Conservation (phyloP, 192 early-diverging fungal genomes). For the Radiomyces spectabilis region DNA sequence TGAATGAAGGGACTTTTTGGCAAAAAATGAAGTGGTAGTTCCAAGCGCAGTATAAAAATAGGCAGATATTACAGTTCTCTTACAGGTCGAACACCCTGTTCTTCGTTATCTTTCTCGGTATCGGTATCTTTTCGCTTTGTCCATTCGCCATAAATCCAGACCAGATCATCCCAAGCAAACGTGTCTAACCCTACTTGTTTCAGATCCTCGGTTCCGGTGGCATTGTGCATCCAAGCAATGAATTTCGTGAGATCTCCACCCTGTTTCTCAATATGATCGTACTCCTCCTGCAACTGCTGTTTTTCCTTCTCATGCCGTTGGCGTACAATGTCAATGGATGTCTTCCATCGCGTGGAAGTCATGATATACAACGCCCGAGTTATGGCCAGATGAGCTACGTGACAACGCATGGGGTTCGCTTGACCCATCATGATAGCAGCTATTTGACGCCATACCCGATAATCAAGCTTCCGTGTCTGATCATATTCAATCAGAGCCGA, state of each 20-base stretch:
- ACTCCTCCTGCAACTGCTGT: not conserved
- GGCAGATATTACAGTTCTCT: conserved; percentile 18
- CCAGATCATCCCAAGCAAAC: conserved; percentile 21
- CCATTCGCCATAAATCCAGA: conserved; percentile 23
- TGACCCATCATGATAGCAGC: conserved; percentile 9
- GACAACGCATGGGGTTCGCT: conserved; percentile 1
- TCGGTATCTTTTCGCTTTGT: not conserved
- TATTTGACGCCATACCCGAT: conserved; percentile 16
- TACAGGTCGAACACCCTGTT: conserved; percentile 1
- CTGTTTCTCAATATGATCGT: not conserved
- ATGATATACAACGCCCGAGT: conserved; percentile 2
- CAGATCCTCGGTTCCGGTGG: no score
- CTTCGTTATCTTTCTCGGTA: not conserved
- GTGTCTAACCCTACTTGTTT: not conserved
- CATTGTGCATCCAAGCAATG: conserved; percentile 14
- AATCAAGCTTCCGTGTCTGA: conserved; percentile 11
- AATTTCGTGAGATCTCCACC: conserved; percentile 4
- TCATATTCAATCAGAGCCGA: conserved; percentile 6
- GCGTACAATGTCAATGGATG: not conserved
- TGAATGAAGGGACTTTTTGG: no score
- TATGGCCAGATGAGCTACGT: conserved; percentile 10
- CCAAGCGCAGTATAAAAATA: no score
- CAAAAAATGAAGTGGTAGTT: no score
- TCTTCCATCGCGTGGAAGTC: not conserved
- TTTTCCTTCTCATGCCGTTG: conserved; percentile 4